A percentile compares a stretch with the other conserved stretches of the same genome.
Evolutionary conservation across 768 basidiomycete species (phyloP).

Genomic region (Hygrocybe coccinea): DNA sequence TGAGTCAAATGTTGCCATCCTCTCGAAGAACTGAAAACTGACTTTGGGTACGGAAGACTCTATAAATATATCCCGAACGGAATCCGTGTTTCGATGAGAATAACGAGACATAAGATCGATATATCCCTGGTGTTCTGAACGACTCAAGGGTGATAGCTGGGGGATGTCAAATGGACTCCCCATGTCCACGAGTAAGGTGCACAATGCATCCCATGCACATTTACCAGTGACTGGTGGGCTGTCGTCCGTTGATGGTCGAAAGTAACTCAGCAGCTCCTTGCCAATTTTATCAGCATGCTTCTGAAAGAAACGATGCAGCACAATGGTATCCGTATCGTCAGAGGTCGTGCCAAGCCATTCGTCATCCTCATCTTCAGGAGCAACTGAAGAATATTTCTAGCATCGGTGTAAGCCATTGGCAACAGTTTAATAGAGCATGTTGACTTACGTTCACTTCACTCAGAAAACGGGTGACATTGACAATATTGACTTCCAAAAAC

Average conservation of each 20-base stretch:
- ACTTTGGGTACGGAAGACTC: conserved; percentile 48
- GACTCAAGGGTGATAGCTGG: conserved; percentile 44
- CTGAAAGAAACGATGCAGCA: conserved; percentile 79
- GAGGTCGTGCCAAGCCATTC: conserved; percentile 73
- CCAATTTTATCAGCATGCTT: conserved; percentile 85
- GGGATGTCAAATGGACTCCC: conserved; percentile 67
- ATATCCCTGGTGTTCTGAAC: conserved; percentile 57
- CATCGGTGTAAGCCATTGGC: neutral
- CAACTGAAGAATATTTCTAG: conserved; percentile 34
- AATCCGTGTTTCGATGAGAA: conserved; percentile 52
- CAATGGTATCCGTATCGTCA: conserved; percentile 79
- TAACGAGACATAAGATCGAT: conserved; percentile 63
- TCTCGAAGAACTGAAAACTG: conserved; percentile 10
- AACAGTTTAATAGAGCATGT: neutral
- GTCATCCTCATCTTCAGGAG: conserved; percentile 57
- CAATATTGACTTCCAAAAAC: conserved; percentile 66
- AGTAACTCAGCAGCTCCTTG: conserved; percentile 73
- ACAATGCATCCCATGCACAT: conserved; percentile 79
- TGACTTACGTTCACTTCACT: conserved; percentile 61
- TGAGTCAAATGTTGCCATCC: neutral
- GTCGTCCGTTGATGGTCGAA: conserved; percentile 54
- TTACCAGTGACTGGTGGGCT: conserved; percentile 59
- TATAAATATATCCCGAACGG: conserved; percentile 64
- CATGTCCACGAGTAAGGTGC: conserved; percentile 73
- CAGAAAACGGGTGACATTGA: conserved; percentile 69